Percentiles rank a stretch among this genome's conserved stretches.
These are phyloP conservation scores for Breynia disticha DNA, from an alignment of 441 rosid genomes.

Conservation along the genomic window DNA sequence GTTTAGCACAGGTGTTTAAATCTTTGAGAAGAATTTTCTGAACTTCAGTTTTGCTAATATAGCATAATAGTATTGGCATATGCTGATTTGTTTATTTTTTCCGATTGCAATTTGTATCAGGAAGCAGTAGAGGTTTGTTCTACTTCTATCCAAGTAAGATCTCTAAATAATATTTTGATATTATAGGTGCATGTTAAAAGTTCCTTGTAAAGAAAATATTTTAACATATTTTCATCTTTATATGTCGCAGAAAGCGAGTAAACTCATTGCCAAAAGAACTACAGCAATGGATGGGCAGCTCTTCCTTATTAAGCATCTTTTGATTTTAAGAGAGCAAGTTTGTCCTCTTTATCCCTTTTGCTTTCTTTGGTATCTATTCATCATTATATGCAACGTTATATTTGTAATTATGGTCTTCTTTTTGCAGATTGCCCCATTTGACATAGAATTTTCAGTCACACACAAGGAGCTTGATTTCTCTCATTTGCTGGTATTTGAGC, in stretches of 20 bases:
- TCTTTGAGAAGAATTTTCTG: constrained; percentile 13
- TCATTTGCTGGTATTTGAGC: constrained; percentile 64
- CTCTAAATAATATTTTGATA: constrained; percentile 6
- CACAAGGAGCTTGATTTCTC: constrained; percentile 99
- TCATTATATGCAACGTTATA: constrained; percentile 6
- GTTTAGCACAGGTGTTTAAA: constrained; percentile 79
- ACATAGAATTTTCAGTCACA: constrained; percentile 89
- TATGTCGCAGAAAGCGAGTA: constrained; percentile 76
- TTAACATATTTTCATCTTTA: constrained; percentile 1
- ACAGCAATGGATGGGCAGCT: constrained; percentile 88
- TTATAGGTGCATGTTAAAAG: constrained; percentile 1
- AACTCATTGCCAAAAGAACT: constrained; percentile 65
- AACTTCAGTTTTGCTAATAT: constrained; percentile 11
- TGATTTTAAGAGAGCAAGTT: constrained; percentile 95
- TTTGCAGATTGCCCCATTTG: constrained; percentile 92
- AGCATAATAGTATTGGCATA: constrained; percentile 3
- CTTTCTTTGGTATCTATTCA: constrained; percentile 17
- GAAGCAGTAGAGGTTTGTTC: constrained; percentile 98
- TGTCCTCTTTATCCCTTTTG: constrained; percentile 15
- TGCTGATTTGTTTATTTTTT: constrained; percentile 6
- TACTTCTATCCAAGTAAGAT: constrained; percentile 60
- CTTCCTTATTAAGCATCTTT: constrained; percentile 86
- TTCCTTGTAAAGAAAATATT: neutral
- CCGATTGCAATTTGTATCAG: constrained; percentile 35
- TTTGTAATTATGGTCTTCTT: constrained; percentile 15